These are phyloP conservation scores for Lentinula lateritia DNA, from an alignment of 768 basidiomycete species.

Conservation along the genomic window DNA sequence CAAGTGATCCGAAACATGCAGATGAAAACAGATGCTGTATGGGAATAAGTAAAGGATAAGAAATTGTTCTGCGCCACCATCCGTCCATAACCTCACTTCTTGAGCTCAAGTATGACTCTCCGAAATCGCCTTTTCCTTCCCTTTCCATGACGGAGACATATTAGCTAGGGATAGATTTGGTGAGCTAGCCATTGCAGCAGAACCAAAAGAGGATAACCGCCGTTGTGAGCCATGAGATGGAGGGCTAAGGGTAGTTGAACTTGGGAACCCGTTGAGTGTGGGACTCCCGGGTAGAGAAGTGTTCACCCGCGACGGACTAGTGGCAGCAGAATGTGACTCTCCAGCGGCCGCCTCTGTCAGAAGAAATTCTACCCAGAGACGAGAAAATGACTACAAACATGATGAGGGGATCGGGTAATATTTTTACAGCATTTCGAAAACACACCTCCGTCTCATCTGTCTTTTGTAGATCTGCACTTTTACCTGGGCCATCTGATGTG, in stretches of 20 bases:
- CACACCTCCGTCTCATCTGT: constrained; percentile 80
- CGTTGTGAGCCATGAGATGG: constrained; percentile 21
- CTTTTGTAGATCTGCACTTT: constrained; percentile 62
- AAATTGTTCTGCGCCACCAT: background rate
- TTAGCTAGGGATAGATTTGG: constrained; percentile 27
- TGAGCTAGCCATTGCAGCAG: constrained; percentile 31
- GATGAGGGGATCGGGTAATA: background rate
- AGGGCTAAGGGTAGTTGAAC: constrained; percentile 17
- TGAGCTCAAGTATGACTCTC: background rate
- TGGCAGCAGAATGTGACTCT: constrained; percentile 19
- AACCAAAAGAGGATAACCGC: constrained; percentile 33
- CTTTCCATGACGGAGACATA: constrained; percentile 36
- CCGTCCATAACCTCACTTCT: background rate
- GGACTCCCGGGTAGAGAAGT: constrained; percentile 34
- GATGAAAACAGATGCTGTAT: background rate
- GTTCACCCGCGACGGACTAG: constrained; percentile 24
- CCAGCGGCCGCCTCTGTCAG: constrained; percentile 79
- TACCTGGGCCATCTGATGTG: constrained; percentile 27
- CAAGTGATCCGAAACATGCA: background rate
- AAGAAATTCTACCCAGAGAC: constrained; percentile 96
- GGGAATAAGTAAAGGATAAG: background rate
- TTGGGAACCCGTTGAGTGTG: constrained; percentile 17
- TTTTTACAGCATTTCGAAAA: background rate
- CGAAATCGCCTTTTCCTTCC: constrained; percentile 34
- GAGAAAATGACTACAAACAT: constrained; percentile 81